Base-by-base conservation (phyloP, 805 yeast species). In the Ogataea dorogensis region DNA sequence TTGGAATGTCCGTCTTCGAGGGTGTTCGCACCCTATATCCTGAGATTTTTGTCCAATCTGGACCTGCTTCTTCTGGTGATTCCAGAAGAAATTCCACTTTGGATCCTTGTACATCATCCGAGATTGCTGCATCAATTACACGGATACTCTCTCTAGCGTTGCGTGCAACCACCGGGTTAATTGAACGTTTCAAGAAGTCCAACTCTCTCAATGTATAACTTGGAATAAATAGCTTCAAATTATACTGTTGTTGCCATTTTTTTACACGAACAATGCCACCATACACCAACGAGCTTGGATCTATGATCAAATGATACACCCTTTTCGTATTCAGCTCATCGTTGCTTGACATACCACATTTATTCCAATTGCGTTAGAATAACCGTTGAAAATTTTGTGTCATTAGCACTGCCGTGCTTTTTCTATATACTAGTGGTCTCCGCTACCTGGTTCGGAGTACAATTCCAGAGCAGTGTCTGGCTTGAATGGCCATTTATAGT, bases 401-500 rank as follows among this genome's bases (percentile, higher is more conserved):
- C 2, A 4, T 14, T 15, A 21, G 33, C 38, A 34, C 38, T 19
- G 38, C 38, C 38, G 29, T 30, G 29, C 24, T 24, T 23, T 17
- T 17, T 23, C 14, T 28, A 22, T 31, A 27, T 9, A 17, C 22
- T 20, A 22, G 11, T 21, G 13, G 7, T 23, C 17, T 16, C 10
- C 7, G 5, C n/a, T 17, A 16, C 6, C 28, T 3, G 38, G 31
- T 10, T 40, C 47, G 24, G 36, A 22, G 31, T 43, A 53, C 40
- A 50, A 28, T 15, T 57, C 61, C 11, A 58, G 38, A n/a, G 38
- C 44, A 7, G 51, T 42, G 31, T 56, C 47, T 3, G 63, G 97
- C 58, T 81, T 87, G 67, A 88, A 91, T 0, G 97, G 93, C 98
- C 97, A 91, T 10, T 61, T 51, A 26, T 66, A 69, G 53, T 81